phyloP scores from a whole-genome alignment of 2,329 filamentous ascomycete species.

The Aspergillus sp. region DNA sequence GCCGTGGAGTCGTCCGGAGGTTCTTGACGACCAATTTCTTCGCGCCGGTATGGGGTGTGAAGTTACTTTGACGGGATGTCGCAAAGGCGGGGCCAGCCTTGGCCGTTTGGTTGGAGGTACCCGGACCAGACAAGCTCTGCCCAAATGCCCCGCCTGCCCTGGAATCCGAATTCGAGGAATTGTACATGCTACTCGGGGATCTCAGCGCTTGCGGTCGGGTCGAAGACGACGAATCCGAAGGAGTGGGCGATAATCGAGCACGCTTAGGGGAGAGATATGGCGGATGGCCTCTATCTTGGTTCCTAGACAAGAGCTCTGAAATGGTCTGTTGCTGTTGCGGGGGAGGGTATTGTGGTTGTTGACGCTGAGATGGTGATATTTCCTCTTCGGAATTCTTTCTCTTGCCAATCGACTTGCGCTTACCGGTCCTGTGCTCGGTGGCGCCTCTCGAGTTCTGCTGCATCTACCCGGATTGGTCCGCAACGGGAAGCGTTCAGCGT shows the following conservation, averaged over 20 bases:
- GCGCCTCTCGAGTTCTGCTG: slow-evolving; percentile 32
- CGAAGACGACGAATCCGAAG: slow-evolving; percentile 12
- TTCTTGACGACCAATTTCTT: slow-evolving; percentile 94
- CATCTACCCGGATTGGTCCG: slow-evolving; percentile 37
- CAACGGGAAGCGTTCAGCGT: slow-evolving; percentile 16
- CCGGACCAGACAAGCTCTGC: slow-evolving; percentile 35
- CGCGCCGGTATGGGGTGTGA: slow-evolving; percentile 68
- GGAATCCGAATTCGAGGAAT: slow-evolving; percentile 38
- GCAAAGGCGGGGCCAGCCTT: slow-evolving; percentile 24
- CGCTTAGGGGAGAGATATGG: slow-evolving; percentile 36
- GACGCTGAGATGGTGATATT: slow-evolving; percentile 11
- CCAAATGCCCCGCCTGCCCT: slow-evolving; percentile 37
- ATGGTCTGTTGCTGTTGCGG: slow-evolving; percentile 37
- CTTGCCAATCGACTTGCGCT: slow-evolving; percentile 37
- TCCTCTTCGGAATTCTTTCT: slow-evolving; percentile 34
- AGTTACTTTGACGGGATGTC: slow-evolving; percentile 39
- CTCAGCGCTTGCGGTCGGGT: slow-evolving; percentile 8
- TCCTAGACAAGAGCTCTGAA: slow-evolving; percentile 38
- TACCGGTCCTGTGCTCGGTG: slow-evolving; percentile 37
- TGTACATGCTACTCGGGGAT: slow-evolving; percentile 48
- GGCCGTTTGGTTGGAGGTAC: slow-evolving; percentile 17
- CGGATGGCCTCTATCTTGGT: slow-evolving; percentile 16
- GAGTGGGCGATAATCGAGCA: slow-evolving; percentile 25
- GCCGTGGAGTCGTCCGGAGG: slow-evolving; percentile 58
- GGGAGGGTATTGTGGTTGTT: slow-evolving; percentile 20